Percentiles rank a stretch among this genome's conserved stretches.
Conservation (phyloP, 768 basidiomycete species). For the Pleurotus pulmonarius region DNA sequence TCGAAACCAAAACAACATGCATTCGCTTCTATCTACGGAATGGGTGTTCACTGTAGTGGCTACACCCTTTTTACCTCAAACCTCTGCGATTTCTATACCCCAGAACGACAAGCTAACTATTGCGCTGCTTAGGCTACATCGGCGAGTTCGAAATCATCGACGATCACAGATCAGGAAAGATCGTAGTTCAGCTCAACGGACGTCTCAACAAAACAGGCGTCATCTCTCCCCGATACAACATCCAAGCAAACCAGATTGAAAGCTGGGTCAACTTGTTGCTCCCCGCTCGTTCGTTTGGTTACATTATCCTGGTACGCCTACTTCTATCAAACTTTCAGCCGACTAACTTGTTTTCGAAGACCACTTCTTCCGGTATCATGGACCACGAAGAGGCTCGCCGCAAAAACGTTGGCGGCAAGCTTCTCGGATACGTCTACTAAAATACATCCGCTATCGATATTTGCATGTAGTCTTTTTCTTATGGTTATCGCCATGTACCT, state of each 20-base stretch:
- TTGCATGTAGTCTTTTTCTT: too few relatives aligned
- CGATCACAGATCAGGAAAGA: conserved; percentile 97
- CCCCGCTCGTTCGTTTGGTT: conserved; percentile 94
- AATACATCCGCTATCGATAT: neutral
- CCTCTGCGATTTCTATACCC: conserved; percentile 11
- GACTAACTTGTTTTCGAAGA: conserved; percentile 38
- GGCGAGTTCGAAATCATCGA: conserved; percentile 99
- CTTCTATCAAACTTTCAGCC: neutral
- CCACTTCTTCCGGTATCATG: conserved; percentile 96
- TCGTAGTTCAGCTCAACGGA: conserved; percentile 97
- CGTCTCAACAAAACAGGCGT: conserved; percentile 99
- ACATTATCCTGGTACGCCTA: conserved; percentile 78
- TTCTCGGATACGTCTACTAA: conserved; percentile 91
- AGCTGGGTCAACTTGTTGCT: conserved; percentile 96
- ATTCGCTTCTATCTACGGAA: conserved; percentile 27
- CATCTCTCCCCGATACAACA: conserved; percentile 98
- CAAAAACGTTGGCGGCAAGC: conserved; percentile 96
- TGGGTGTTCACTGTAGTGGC: conserved; percentile 56
- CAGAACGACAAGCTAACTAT: conserved; percentile 14
- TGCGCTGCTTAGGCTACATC: conserved; percentile 72
- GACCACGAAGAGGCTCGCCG: conserved; percentile 99
- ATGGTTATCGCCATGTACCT: too few relatives aligned
- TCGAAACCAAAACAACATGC: conserved; percentile 60
- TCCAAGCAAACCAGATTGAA: conserved; percentile 90
- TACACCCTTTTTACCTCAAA: conserved; percentile 30